A percentile compares a stretch with the other conserved stretches of the same genome.
phyloP scores from a whole-genome alignment of 768 basidiomycete genomes.

The Albatrellus ellisii region DNA sequence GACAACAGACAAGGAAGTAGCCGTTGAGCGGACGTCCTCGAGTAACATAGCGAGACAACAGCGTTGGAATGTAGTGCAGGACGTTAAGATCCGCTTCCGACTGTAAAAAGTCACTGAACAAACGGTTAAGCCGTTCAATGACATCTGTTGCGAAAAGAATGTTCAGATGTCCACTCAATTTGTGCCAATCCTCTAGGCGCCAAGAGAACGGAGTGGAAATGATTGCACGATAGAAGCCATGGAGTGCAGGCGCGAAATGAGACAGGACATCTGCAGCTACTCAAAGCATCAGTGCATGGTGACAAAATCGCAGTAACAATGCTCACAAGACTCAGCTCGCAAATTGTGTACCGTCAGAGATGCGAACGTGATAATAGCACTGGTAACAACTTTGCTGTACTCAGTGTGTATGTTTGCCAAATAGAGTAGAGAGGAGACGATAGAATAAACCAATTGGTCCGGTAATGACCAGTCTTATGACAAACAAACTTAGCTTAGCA shows the following conservation, averaged over 20 bases:
- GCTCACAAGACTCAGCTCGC: constrained; percentile 39
- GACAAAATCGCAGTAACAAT: not conserved
- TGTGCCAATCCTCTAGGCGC: constrained; percentile 53
- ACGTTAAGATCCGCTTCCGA: constrained; percentile 32
- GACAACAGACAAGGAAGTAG: constrained; percentile 83
- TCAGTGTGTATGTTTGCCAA: constrained; percentile 41
- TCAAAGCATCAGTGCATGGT: not conserved
- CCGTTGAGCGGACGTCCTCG: constrained; percentile 72
- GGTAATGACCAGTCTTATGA: constrained; percentile 70
- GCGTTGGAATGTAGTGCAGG: constrained; percentile 48
- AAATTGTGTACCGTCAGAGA: constrained; percentile 42
- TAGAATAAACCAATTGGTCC: constrained; percentile 73
- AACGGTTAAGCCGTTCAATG: constrained; percentile 61
- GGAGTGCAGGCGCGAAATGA: constrained; percentile 68
- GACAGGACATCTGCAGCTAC: constrained; percentile 61
- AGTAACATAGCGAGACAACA: constrained; percentile 62
- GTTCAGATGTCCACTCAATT: constrained; percentile 38
- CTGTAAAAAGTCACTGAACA: constrained; percentile 47
- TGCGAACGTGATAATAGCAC: constrained; percentile 52
- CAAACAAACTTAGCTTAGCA: not conserved
- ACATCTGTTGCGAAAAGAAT: constrained; percentile 50
- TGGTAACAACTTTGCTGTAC: constrained; percentile 35
- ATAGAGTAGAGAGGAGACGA: constrained; percentile 61
- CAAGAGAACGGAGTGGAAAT: constrained; percentile 69
- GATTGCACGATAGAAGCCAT: constrained; percentile 80